Evolutionary conservation across 306 rosid species (phyloP).

Genomic region (Fragaria iinumae): DNA sequence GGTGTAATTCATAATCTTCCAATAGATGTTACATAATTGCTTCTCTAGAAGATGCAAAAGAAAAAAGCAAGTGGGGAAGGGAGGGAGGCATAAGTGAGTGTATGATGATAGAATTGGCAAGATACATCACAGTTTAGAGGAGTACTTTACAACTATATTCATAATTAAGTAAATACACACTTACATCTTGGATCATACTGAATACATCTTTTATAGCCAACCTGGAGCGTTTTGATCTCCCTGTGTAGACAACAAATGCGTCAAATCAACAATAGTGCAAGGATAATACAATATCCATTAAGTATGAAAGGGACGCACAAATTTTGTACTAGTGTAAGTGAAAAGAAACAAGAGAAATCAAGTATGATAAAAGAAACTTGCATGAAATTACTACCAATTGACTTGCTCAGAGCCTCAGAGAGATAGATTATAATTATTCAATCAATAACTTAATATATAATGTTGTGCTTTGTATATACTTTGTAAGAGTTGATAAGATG

Average conservation of each 20-base stretch:
- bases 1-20: neutral
- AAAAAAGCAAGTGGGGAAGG: neutral
- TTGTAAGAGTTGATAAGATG: constrained; percentile 2
- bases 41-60: neutral
- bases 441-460: neutral
- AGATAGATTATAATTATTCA: neutral
- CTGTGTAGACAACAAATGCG: constrained; percentile 43
- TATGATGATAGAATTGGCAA: neutral
- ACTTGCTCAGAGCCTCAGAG: neutral
- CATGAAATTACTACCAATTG: neutral
- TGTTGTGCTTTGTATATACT: neutral
- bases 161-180: constrained; percentile 26
- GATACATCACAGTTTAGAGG: neutral
- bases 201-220: constrained; percentile 98
- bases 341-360: neutral
- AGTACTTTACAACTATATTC: neutral
- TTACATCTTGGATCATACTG: constrained; percentile 97
- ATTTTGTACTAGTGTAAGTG: neutral
- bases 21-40: neutral
- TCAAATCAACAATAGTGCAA: constrained; percentile 2
- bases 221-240: constrained; percentile 97
- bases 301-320: neutral
- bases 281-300: neutral
- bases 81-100: neutral
- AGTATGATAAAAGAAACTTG: neutral